These are phyloP conservation scores for Mediolabrus comicus DNA, from an alignment of 108 stramenopile species.

Conservation along the genomic window DNA sequence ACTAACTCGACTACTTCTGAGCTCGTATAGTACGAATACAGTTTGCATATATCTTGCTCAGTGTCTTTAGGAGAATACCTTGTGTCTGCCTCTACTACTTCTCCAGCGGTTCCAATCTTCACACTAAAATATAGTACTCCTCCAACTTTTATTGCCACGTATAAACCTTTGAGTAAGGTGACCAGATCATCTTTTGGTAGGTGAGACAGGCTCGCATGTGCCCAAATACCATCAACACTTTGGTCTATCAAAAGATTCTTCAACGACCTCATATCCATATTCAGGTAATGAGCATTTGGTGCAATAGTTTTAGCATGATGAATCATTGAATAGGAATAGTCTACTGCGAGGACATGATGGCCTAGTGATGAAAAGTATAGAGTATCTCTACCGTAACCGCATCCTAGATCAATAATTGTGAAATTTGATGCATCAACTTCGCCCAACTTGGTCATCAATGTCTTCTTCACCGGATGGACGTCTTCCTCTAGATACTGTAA, in stretches of 20 bases:
- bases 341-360: constrained; percentile 18
- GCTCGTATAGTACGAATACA: constrained; percentile 21
- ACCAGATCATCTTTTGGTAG: constrained; percentile 19
- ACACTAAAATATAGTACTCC: constrained; percentile 27
- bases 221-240: constrained; percentile 30
- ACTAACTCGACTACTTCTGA: constrained; percentile 19
- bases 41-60: constrained; percentile 10
- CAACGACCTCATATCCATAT: constrained; percentile 26
- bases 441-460: no score
- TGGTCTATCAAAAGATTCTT: constrained; percentile 3
- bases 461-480: background rate
- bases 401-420: constrained; percentile 31
- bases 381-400: constrained; percentile 22
- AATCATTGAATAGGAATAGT: constrained; percentile 18
- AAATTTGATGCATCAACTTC: background rate
- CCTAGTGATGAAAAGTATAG: constrained; percentile 24
- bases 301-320: constrained; percentile 13
- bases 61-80: constrained; percentile 1
- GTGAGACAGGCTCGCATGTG: constrained; percentile 22
- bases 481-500: constrained; percentile 3
- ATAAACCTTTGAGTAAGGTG: background rate
- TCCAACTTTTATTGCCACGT: constrained; percentile 17
- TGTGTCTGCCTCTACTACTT: constrained; percentile 18
- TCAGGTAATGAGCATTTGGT: constrained; percentile 23
- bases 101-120: constrained; percentile 13